Evolutionary conservation across 108 stramenopile genomes (phyloP).

Genomic region (Pseudonitzschia delicatissima): DNA sequence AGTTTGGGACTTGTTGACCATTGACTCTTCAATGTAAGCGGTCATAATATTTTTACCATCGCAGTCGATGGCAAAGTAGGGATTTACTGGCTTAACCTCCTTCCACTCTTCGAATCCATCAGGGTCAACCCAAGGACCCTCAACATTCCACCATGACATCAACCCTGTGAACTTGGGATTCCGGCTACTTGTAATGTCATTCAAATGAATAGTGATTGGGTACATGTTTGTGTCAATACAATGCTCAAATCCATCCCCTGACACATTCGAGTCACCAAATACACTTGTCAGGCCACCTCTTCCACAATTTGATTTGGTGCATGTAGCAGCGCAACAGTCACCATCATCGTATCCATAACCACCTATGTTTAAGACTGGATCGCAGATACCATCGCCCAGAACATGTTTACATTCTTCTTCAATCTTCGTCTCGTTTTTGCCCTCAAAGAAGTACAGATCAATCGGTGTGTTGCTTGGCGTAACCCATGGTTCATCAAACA

Average conservation of each 20-base stretch:
- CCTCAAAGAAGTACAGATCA: not conserved
- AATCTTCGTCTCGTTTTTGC: not conserved
- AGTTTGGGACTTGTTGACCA: not conserved
- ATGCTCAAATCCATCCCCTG: not conserved
- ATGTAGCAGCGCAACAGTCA: conserved; percentile 1
- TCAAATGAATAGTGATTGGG: not conserved
- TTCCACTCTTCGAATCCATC: not conserved
- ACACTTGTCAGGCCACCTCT: not conserved
- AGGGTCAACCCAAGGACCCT: not conserved
- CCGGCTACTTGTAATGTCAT: not conserved
- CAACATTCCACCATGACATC: not conserved
- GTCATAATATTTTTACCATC: not conserved
- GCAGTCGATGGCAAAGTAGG: not conserved
- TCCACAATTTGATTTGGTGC: not conserved
- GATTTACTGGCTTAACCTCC: not conserved
- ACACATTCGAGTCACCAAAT: not conserved
- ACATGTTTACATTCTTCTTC: not conserved
- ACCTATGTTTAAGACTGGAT: not conserved
- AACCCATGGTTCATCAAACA: not conserved
- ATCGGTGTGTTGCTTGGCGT: not conserved
- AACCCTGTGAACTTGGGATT: not conserved
- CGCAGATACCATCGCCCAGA: not conserved
- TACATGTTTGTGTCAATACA: not conserved
- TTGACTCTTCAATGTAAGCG: not conserved
- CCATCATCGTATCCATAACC: not conserved